Conservation (phyloP, 2,329 filamentous ascomycete genomes). For the Thielaviopsis musarum region DNA sequence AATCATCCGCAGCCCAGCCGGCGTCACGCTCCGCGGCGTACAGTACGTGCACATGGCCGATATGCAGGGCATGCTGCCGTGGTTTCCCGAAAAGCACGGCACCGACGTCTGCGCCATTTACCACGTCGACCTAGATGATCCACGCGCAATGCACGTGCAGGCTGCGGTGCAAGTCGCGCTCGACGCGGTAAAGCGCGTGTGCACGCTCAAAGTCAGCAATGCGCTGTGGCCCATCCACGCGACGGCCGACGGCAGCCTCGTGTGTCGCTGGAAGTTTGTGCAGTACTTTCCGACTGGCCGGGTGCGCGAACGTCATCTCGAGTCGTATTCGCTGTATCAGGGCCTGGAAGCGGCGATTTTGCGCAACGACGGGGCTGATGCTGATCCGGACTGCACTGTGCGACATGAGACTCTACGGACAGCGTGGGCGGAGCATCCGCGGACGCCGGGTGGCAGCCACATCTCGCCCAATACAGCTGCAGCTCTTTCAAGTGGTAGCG, state of each 20-base stretch:
- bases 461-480: neutral
- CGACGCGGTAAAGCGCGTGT: conserved; percentile 21
- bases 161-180: conserved; percentile 26
- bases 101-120: conserved; percentile 30
- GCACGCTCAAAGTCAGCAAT: conserved; percentile 39
- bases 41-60: conserved; percentile 22
- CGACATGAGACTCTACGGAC: conserved; percentile 18
- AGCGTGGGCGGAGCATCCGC: conserved; percentile 17
- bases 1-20: conserved; percentile 20
- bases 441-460: conserved; percentile 10
- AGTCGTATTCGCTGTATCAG: conserved; percentile 14
- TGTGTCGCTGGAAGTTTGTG: conserved; percentile 34
- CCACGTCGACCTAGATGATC: conserved; percentile 23
- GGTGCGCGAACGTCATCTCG: conserved; percentile 10
- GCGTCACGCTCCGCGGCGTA: conserved; percentile 20
- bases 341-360: conserved; percentile 22
- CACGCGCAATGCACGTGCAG: conserved; percentile 19
- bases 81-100: conserved; percentile 15
- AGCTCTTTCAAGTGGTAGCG: neutral
- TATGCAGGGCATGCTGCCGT: conserved; percentile 22
- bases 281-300: conserved; percentile 16
- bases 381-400: conserved; percentile 17
- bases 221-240: conserved; percentile 25
- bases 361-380: conserved; percentile 20
- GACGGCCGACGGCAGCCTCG: conserved; percentile 23